Percentiles rank a stretch among this genome's conserved stretches.
Evolutionary conservation across 805 yeast genomes (phyloP).

Genomic region (Yamadazyma olivae): DNA sequence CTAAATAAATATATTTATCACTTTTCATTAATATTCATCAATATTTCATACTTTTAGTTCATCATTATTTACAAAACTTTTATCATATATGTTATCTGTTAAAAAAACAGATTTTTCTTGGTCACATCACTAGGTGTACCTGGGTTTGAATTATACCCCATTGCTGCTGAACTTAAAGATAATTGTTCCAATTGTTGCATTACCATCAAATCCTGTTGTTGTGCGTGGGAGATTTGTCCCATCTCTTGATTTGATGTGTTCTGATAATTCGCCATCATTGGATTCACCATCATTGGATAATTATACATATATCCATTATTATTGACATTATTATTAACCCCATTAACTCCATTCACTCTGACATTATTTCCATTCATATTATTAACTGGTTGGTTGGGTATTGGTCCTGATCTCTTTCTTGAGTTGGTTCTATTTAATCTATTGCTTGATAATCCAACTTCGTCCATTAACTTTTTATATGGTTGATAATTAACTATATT

Average conservation of each 20-base stretch:
- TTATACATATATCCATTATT: conserved; percentile 1
- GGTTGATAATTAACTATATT: conserved; percentile 60
- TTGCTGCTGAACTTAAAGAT: conserved; percentile 44
- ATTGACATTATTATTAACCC: background rate
- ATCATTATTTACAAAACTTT: background rate
- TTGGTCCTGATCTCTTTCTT: conserved; percentile 5
- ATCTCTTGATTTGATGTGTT: conserved; percentile 9
- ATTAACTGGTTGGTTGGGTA: background rate
- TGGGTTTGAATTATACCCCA: conserved; percentile 44
- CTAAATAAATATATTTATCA: conserved; percentile 1
- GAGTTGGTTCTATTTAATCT: conserved; percentile 26
- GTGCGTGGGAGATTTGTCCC: conserved; percentile 2
- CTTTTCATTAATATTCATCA: background rate
- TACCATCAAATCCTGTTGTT: conserved; percentile 27
- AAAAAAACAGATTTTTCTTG: conserved; percentile 7
- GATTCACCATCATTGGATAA: conserved; percentile 8
- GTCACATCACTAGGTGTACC: conserved; percentile 25
- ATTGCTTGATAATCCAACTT: conserved; percentile 65
- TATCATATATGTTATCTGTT: background rate
- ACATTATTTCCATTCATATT: background rate
- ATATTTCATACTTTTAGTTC: background rate
- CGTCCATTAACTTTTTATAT: conserved; percentile 85
- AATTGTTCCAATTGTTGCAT: conserved; percentile 47
- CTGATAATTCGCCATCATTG: conserved; percentile 9
- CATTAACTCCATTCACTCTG: conserved; percentile 1